Evolutionary conservation across 805 yeast species (phyloP).

Genomic region (Myxozyma kluyveri): DNA sequence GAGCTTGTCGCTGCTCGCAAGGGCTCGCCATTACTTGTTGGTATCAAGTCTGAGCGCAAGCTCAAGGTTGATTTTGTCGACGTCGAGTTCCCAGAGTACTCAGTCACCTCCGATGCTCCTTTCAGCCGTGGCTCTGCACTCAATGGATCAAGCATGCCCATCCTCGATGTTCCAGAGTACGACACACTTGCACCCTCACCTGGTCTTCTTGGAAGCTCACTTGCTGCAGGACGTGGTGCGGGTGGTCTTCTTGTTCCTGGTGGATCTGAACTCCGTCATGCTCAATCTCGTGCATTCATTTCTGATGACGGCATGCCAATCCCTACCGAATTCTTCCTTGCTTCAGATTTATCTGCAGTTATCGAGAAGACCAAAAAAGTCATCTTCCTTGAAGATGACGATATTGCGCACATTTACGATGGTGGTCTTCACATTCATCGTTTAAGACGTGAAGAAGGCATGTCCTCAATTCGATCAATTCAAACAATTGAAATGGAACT

Average conservation of each 20-base stretch:
- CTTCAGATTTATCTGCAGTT: conserved; percentile 96
- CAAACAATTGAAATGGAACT: conserved; percentile 96
- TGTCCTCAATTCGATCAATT: conserved; percentile 90
- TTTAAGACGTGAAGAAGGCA: conserved; percentile 69
- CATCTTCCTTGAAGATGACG: conserved; percentile 93
- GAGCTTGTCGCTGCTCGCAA: conserved; percentile 96
- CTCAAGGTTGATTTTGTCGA: conserved; percentile 97
- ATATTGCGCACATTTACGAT: conserved; percentile 95
- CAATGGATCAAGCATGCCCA: neutral
- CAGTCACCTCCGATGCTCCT: neutral
- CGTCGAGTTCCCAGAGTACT: conserved; percentile 80
- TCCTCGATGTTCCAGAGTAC: neutral
- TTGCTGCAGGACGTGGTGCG: conserved; percentile 22
- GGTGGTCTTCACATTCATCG: conserved; percentile 99
- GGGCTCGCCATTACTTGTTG: conserved; percentile 95
- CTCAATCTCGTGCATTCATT: conserved; percentile 94
- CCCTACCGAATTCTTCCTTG: conserved; percentile 92
- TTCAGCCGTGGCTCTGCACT: neutral
- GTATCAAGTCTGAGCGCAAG: conserved; percentile 93
- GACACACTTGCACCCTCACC: neutral
- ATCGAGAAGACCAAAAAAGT: conserved; percentile 97
- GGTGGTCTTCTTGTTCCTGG: conserved; percentile 36
- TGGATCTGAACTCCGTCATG: conserved; percentile 65
- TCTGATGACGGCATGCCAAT: conserved; percentile 89
- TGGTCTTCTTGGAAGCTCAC: neutral